Evolutionary conservation across 2,329 filamentous ascomycete genomes (phyloP).

Genomic region (Myriangium duriaei): DNA sequence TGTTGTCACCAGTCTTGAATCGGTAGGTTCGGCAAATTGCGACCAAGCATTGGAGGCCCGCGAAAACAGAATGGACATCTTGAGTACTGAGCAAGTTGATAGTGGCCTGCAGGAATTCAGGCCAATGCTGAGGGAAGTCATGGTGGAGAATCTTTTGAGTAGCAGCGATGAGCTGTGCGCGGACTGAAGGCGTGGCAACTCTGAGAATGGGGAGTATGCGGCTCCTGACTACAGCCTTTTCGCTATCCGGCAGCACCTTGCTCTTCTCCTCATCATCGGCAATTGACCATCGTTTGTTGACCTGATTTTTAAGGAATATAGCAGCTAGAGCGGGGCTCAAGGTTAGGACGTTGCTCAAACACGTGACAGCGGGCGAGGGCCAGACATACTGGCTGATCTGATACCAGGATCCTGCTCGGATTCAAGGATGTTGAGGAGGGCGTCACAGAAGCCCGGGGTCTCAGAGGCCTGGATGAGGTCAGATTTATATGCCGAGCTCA

Average conservation of each 20-base stretch:
- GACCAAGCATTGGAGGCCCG: constrained; percentile 83
- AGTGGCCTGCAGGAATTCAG: constrained; percentile 85
- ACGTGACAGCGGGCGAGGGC: too few relatives aligned
- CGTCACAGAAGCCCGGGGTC: constrained; percentile 78
- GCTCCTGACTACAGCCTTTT: constrained; percentile 77
- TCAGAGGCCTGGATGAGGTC: constrained; percentile 59
- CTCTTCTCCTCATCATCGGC: constrained; percentile 53
- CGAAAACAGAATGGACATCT: constrained; percentile 75
- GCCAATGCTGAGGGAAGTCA: constrained; percentile 93
- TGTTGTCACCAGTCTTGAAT: constrained; percentile 75
- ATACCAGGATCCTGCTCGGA: constrained; percentile 74
- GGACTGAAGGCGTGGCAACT: constrained; percentile 60
- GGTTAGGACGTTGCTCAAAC: constrained; percentile 17
- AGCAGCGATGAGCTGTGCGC: constrained; percentile 84
- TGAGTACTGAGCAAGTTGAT: constrained; percentile 78
- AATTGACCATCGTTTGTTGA: constrained; percentile 80
- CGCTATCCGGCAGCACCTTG: constrained; percentile 60
- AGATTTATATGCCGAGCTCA: background rate
- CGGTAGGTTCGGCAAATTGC: constrained; percentile 92
- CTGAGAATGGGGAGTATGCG: constrained; percentile 83
- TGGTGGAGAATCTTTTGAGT: constrained; percentile 92
- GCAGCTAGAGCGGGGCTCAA: constrained; percentile 63
- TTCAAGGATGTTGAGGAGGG: constrained; percentile 80
- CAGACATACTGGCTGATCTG: constrained; percentile 69
- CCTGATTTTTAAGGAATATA: constrained; percentile 95